Conservation (phyloP, 2,329 filamentous ascomycete species). For the Microcyclospora tardicrescens region DNA sequence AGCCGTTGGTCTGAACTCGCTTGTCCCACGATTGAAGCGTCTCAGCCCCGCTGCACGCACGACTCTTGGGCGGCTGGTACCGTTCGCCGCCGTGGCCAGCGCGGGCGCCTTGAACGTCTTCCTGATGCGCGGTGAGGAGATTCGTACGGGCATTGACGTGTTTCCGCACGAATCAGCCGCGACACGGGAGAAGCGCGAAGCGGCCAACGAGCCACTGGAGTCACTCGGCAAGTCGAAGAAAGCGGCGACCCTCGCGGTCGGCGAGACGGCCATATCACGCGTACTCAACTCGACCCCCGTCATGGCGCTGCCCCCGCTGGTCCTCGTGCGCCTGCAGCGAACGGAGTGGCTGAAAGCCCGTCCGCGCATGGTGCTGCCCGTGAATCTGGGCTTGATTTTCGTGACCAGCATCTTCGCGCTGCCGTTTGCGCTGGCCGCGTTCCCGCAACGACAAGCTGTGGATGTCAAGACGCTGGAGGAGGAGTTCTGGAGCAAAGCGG, state of each 20-base stretch:
- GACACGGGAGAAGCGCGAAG: constrained; percentile 45
- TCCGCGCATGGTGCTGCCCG: constrained; percentile 62
- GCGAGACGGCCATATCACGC: constrained; percentile 80
- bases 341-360: constrained; percentile 67
- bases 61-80: constrained; percentile 75
- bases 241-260: constrained; percentile 78
- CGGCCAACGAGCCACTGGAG: constrained; percentile 22
- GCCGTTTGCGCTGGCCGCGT: constrained; percentile 78
- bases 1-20: constrained; percentile 76
- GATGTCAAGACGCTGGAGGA: constrained; percentile 63
- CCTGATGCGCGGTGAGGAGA: constrained; percentile 95
- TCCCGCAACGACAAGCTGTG: constrained; percentile 81
- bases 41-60: constrained; percentile 63
- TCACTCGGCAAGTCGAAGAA: constrained; percentile 75
- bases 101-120: constrained; percentile 91
- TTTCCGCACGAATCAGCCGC: constrained; percentile 65
- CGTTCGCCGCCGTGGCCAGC: constrained; percentile 86
- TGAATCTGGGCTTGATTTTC: constrained; percentile 81
- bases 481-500: constrained; percentile 73
- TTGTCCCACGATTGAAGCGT: constrained; percentile 71
- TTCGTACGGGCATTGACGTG: constrained; percentile 81
- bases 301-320: constrained; percentile 86
- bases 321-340: constrained; percentile 73
- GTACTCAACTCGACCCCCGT: constrained; percentile 92
- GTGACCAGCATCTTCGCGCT: constrained; percentile 77